A percentile compares a stretch with the other conserved stretches of the same genome.
Conservation (phyloP, 345 rosid species). For the Fremontodendron californicum region DNA sequence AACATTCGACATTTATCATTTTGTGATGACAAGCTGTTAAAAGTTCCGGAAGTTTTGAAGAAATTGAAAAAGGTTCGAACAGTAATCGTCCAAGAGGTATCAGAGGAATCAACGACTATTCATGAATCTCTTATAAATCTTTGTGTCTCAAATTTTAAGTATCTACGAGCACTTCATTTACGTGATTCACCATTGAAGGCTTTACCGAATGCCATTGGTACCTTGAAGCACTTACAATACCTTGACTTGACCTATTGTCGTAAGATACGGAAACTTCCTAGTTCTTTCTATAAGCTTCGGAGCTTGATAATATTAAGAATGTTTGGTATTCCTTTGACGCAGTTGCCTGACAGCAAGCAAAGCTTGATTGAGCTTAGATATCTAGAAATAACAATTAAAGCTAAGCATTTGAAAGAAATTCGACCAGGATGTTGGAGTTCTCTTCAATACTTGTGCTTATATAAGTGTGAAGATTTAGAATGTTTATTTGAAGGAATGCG, state of each 20-base stretch:
- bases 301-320: too few species aligned
- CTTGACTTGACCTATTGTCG: not conserved
- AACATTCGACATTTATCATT: not conserved
- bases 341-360: too few species aligned
- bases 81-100: not conserved
- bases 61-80: not conserved
- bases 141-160: not conserved
- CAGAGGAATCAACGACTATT: not conserved
- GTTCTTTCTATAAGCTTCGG: too few species aligned
- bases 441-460: too few species aligned
- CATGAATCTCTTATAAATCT: not conserved
- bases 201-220: not conserved
- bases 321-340: too few species aligned
- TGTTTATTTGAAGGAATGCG: too few species aligned
- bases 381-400: too few species aligned
- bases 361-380: too few species aligned
- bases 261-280: too few species aligned
- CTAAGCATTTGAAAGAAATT: too few species aligned
- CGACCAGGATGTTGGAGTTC: too few species aligned
- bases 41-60: not conserved
- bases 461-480: too few species aligned
- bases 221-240: conserved; percentile 16
- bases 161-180: not conserved
- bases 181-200: not conserved
- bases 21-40: not conserved